A percentile compares a stretch with the other conserved stretches of the same genome.
Conservation (phyloP, 129 eudicot genomes). For the Daucus carota region DH1_v3.0 NC_030386.2:7079501-7080000, state of each 20-base stretch:
- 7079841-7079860: constrained; percentile 33
- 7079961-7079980: constrained; percentile 18
- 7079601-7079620: constrained; percentile 74
- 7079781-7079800: constrained; percentile 3
- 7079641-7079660: constrained; percentile 6
- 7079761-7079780: neutral
- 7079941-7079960: constrained; percentile 18
- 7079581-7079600: constrained; percentile 52
- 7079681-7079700: neutral
- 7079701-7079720: neutral
- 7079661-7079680: constrained; percentile 3
- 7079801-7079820: constrained; percentile 3
- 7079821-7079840: constrained; percentile 1
- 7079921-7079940: constrained; percentile 29
- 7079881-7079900: constrained; percentile 6
- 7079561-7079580: constrained; percentile 51
- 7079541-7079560: constrained; percentile 36
- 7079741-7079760: neutral
- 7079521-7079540: constrained; percentile 26
- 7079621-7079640: constrained; percentile 31
- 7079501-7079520: neutral
- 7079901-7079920: constrained; percentile 19
- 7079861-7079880: constrained; percentile 18
- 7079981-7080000: constrained; percentile 14
- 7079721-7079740: neutral